A percentile compares a stretch with the other conserved stretches of the same genome.
These are phyloP conservation scores for Mucor circinelloides DNA, from an alignment of 371 early-diverging fungal species.

Conservation along the genomic window DNA sequence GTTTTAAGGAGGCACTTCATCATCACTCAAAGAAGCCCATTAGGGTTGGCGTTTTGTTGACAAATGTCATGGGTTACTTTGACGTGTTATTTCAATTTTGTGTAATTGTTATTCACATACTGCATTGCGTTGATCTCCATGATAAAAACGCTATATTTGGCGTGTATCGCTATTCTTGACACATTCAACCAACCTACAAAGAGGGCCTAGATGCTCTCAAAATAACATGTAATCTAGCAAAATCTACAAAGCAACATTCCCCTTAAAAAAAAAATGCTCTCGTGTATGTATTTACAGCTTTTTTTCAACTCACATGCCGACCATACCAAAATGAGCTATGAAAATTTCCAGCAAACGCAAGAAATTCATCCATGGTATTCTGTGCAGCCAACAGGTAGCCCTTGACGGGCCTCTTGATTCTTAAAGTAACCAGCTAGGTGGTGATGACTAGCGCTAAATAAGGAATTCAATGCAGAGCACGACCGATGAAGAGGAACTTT, in stretches of 20 bases:
- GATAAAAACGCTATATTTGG: not conserved
- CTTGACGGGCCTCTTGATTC: not conserved
- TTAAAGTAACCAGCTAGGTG: not conserved
- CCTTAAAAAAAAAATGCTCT: not conserved
- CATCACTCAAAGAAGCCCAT: conserved; percentile 1
- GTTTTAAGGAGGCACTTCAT: not conserved
- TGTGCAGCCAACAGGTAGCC: not conserved
- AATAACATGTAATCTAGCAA: not conserved
- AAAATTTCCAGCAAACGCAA: not conserved
- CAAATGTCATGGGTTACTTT: conserved; percentile 11
- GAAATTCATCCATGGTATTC: not conserved
- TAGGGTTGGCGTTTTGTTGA: conserved; percentile 3
- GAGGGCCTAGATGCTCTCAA: not conserved
- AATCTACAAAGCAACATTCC: conserved; percentile 2
- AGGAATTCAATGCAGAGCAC: not conserved
- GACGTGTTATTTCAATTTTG: not conserved
- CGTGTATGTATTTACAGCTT: not conserved
- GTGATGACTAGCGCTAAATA: conserved; percentile 1
- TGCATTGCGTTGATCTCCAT: conserved; percentile 14
- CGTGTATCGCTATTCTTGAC: not conserved
- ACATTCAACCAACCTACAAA: not conserved
- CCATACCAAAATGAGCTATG: not conserved
- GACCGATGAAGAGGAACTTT: not conserved
- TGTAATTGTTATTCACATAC: not conserved
- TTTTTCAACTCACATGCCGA: not conserved